Evolutionary conservation across 139 green algal genomes (phyloP), one percentile per base, ranked within the genome.

Genomic region (Micractinium sp.): DNA sequence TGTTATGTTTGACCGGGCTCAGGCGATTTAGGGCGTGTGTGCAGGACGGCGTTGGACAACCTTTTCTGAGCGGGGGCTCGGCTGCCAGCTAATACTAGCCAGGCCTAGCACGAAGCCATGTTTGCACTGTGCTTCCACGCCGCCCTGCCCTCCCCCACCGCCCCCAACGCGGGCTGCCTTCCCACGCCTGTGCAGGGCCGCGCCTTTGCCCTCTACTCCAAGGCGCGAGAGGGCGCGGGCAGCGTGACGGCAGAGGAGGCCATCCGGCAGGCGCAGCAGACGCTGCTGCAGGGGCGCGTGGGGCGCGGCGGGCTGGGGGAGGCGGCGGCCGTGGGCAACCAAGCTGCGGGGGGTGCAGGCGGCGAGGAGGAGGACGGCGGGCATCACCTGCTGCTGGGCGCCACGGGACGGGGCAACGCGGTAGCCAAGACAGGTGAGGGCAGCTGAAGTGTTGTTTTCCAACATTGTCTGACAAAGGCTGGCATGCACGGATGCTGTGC

Each of bases 181-280:
- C 47, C 71, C 12, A 27, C 35, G 31, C 31, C 67, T 16, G n/a
- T 74, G 81, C 82, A 87, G 82, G 82, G 63, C 36, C 82, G 82
- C 20, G 82, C 82, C 41, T 91, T 97, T 85, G 89, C 69, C 61
- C 60, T 89, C 13, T 89, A 78, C 87, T 47, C 80, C 66, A 79
- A 61, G 81, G 86, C 38, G 76, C 90, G 76, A 18, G 47, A 90
- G 66, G 84, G 85, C 27, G 91, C 89, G 16, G 85, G 23, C 33
- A 75, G 86, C 35, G 91, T 97, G 35, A 93, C 92, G 23, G 94
- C 94, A 5, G 94, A 96, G 69, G 94, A 95, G 33, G 94, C 94
- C 3, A 75, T 90, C 60, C 82, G 33, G 41, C 76, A 86, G 56
- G 85, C 36, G 69, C 83, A 87, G 38, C 66, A 80, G 38, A 67